Evolutionary conservation across 352 stramenopile genomes (phyloP), one percentile per base, ranked within the genome.

Genomic region (Elongisporangium prolatum): DNA sequence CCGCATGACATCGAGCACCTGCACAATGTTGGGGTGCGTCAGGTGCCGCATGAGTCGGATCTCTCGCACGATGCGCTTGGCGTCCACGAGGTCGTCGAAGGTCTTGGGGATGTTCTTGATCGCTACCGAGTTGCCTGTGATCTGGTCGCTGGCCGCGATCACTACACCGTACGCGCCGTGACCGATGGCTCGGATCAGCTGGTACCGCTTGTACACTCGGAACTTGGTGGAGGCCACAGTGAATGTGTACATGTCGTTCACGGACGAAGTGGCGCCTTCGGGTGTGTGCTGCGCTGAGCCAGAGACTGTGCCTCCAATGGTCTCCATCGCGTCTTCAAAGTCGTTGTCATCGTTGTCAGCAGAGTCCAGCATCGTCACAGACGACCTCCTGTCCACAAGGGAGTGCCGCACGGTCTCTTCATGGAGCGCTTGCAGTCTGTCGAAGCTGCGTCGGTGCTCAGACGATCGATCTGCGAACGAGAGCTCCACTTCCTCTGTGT

Each of bases 91-190:
- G 57, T 93, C 84, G 48, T 93, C 84, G 21, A 93, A 93, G 0
- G 81, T 93, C 60, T 88, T 88, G 21, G 84, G 81, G 51, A 93
- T 84, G 61, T 93, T 93, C 62, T 93, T 93, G 66, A 93, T 91
- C 21, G 84, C 84, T 3, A 93, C 81, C 14, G 84, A 88, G 53
- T 91, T 90, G 54, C 84, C 84, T 34, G 79, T 89, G 48, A 90
- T 71, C 70, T 90, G 81, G 67, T 93, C 84, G 48, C 76, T 89
- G 17, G 81, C 84, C 34, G 84, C 84, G 59, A 93, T 90, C 11
- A 93, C 84, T 5, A 91, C 76, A 17, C 84, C 81, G 55, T 93
- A 93, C 14, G 84, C 84, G 18, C 84, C 84, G 54, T 93, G 81
- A 11, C 84, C 84, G 54, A 91, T 91, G 3, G 84, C 81, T 10